Evolutionary conservation across 345 rosid genomes (phyloP).

Genomic region (Fremontodendron californicum): DNA sequence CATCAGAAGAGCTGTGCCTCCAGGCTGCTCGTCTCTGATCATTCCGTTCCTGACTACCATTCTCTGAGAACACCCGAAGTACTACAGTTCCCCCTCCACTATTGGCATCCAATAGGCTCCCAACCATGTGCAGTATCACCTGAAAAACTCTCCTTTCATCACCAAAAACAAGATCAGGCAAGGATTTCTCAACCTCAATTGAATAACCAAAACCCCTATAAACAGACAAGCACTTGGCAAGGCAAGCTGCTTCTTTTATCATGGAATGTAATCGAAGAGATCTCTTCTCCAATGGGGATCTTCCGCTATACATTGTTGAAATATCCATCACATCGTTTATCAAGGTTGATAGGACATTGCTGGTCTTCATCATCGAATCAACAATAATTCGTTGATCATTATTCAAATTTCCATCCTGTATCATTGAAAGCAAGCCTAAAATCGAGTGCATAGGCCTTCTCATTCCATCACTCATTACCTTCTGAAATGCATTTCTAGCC

Average conservation of each 20-base stretch:
- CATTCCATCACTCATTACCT: slow-evolving; percentile 89
- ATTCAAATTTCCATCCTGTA: slow-evolving; percentile 58
- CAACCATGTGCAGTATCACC: slow-evolving; percentile 87
- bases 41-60: slow-evolving; percentile 61
- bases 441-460: slow-evolving; percentile 90
- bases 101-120: slow-evolving; percentile 54
- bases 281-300: slow-evolving; percentile 55
- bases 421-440: slow-evolving; percentile 69
- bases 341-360: slow-evolving; percentile 69
- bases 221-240: slow-evolving; percentile 75
- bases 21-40: slow-evolving; percentile 75
- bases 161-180: slow-evolving; percentile 76
- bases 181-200: slow-evolving; percentile 60
- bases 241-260: slow-evolving; percentile 70
- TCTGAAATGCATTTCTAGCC: slow-evolving; percentile 75
- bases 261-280: slow-evolving; percentile 59
- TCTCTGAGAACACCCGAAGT: slow-evolving; percentile 49
- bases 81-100: slow-evolving; percentile 42
- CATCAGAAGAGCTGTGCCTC: slow-evolving; percentile 56
- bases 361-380: slow-evolving; percentile 75
- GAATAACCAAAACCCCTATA: slow-evolving; percentile 58
- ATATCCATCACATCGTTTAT: slow-evolving; percentile 86
- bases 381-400: slow-evolving; percentile 60
- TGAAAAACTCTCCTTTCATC: slow-evolving; percentile 87
- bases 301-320: slow-evolving; percentile 53